Evolutionary conservation across 2,329 filamentous ascomycete species (phyloP).

Genomic region (Ascocoryne sarcoides): DNA sequence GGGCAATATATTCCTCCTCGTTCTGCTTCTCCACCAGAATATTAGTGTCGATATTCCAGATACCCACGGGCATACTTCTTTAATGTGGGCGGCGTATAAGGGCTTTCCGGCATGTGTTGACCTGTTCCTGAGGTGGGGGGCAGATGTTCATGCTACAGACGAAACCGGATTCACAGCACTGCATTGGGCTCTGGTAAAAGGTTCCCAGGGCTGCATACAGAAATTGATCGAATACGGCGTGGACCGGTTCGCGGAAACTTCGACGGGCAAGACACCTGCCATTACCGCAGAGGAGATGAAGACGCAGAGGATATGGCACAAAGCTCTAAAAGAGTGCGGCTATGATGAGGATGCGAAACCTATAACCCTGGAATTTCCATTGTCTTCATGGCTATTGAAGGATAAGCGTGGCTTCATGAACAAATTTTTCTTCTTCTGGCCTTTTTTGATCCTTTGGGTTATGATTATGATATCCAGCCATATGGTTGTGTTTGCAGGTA

Average conservation of each 20-base stretch:
- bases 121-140: slow-evolving; percentile 87
- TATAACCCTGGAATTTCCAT: slow-evolving; percentile 60
- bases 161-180: slow-evolving; percentile 90
- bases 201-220: slow-evolving; percentile 78
- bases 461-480: slow-evolving; percentile 65
- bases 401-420: slow-evolving; percentile 71
- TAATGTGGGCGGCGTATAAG: slow-evolving; percentile 99
- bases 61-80: slow-evolving; percentile 79
- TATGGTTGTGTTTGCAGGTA: slow-evolving; percentile 62
- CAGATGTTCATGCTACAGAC: slow-evolving; percentile 82
- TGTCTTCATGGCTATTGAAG: slow-evolving; percentile 62
- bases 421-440: slow-evolving; percentile 85
- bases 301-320: slow-evolving; percentile 71
- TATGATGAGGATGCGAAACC: slow-evolving; percentile 72
- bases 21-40: slow-evolving; percentile 86
- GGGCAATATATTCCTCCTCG: slow-evolving; percentile 83
- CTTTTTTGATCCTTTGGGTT: slow-evolving; percentile 66
- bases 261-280: slow-evolving; percentile 81
- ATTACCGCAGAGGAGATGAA: slow-evolving; percentile 86
- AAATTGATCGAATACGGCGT: slow-evolving; percentile 94
- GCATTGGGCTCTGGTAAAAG: slow-evolving; percentile 95
- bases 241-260: slow-evolving; percentile 83
- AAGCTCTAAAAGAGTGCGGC: slow-evolving; percentile 74
- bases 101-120: slow-evolving; percentile 89
- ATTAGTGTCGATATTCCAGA: slow-evolving; percentile 90